A percentile compares a stretch with the other conserved stretches of the same genome.
Conservation (phyloP, 2,329 filamentous ascomycete genomes). For the Xylariaceae sp. region DNA sequence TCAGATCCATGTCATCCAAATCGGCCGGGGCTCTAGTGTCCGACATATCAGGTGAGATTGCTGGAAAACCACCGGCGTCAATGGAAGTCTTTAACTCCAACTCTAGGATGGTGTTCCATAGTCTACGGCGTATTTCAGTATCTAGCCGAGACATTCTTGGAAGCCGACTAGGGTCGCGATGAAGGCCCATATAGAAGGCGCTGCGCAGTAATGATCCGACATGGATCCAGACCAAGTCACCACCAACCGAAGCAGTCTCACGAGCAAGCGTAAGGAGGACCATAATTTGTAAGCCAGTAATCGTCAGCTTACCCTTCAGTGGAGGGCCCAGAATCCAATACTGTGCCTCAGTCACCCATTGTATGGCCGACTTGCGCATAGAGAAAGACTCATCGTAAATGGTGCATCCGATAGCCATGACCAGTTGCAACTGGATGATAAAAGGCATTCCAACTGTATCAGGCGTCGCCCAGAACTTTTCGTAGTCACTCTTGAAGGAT, state of each 20-base stretch:
- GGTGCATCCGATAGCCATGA: constrained; percentile 58
- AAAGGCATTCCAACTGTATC: constrained; percentile 51
- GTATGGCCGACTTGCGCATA: constrained; percentile 50
- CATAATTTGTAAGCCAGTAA: constrained; percentile 58
- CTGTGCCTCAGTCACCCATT: constrained; percentile 61
- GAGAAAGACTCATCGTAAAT: constrained; percentile 55
- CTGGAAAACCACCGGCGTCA: constrained; percentile 57
- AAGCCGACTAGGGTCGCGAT: constrained; percentile 61
- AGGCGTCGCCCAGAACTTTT: constrained; percentile 54
- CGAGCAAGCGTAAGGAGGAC: constrained; percentile 59
- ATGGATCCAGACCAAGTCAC: constrained; percentile 60
- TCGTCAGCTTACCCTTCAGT: constrained; percentile 57
- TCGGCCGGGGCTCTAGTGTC: constrained; percentile 59
- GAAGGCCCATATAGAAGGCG: constrained; percentile 65
- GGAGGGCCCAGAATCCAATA: constrained; percentile 55
- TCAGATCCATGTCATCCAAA: constrained; percentile 58
- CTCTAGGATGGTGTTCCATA: constrained; percentile 65
- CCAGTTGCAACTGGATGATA: constrained; percentile 59
- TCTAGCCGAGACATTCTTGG: constrained; percentile 54
- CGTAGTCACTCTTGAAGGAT: constrained; percentile 62
- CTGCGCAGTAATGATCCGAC: constrained; percentile 58
- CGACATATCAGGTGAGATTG: constrained; percentile 55
- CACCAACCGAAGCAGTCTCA: constrained; percentile 53
- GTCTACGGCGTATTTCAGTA: constrained; percentile 60
- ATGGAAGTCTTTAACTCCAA: constrained; percentile 59